Evolutionary conservation across 208 protist species (phyloP), one percentile per base, ranked within the genome.

Genomic region (Trypanosoma rangeli): DNA sequence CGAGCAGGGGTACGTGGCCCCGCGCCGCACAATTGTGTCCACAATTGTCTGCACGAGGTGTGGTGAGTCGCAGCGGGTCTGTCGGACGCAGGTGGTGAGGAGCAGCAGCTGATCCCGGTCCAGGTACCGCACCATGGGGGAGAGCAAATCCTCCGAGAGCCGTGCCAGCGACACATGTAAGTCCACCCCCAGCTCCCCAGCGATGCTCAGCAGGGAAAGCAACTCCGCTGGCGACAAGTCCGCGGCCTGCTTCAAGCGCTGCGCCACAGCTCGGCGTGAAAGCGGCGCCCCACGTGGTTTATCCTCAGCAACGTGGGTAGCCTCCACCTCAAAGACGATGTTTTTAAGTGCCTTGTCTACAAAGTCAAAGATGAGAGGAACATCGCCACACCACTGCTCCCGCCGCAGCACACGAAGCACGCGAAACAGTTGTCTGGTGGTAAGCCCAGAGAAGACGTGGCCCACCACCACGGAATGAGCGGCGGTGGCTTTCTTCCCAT

Each of bases 351-450:
- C 82, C 62, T 85, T 80, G 61, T 91, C 83, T 0, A 82, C 74
- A 48, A 94, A 78, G 22, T 82, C 76, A 65, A 85, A 82, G 67
- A 94, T 59, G 26, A 57, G 56, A 4, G 69, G 28, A 24, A 78
- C 70, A 59, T 87, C 73, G 0, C 76, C 84, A 42, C 66, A 68
- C 81, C 83, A 92, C 24, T 73, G 65, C 64, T 86, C 83, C 20
- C 63, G 55, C 64, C 79, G 76, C 54, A 91, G 73, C 53, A 94
- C 83, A 52, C 61, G 67, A 10, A 94, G 75, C 18, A 82, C 58
- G 63, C 89, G 89, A 73, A 84, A 94, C 26, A 94, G 49, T 62
- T 94, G 85, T n/a, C 88, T 73, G 16, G 88, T 94, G 0, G 85
- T 87, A 20, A 94, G 70, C 10, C 83, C 80, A 44, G 85, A 89